Percentiles rank a stretch among this genome's conserved stretches.
phyloP scores from a whole-genome alignment of 2,329 filamentous ascomycete genomes.

The Fusarium sp. region DNA sequence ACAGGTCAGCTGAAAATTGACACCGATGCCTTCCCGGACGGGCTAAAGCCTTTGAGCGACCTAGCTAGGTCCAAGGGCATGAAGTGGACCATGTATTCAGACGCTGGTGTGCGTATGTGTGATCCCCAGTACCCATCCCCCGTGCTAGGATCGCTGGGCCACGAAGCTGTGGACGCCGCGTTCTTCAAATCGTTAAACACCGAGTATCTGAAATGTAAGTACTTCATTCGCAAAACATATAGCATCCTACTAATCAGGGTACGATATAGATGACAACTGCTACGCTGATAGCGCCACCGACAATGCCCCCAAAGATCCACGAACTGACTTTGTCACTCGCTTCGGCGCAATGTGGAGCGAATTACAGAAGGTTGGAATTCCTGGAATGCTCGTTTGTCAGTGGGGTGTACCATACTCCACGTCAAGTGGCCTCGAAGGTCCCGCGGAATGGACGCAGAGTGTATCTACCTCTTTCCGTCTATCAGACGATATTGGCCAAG shows the following conservation, averaged over 20 bases:
- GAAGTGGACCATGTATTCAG: background rate
- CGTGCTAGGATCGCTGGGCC: background rate
- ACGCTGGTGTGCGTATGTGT: background rate
- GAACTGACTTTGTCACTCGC: background rate
- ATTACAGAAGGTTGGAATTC: background rate
- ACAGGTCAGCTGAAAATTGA: background rate
- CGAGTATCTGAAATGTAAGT: background rate
- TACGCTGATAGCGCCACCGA: background rate
- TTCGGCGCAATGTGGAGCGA: background rate
- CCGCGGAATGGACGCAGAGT: background rate
- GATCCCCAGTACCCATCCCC: background rate
- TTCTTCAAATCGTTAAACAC: background rate
- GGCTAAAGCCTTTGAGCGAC: background rate
- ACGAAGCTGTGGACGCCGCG: background rate
- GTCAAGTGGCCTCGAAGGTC: background rate
- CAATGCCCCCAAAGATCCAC: background rate
- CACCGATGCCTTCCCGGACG: background rate
- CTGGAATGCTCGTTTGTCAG: background rate
- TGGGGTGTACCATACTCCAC: background rate
- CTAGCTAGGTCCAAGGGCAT: background rate
- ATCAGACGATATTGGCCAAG: background rate
- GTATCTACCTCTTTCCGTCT: background rate
- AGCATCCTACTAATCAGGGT: background rate
- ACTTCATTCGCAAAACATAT: rapidly evolving
- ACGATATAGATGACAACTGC: background rate